Percentiles rank a stretch among this genome's conserved stretches.
Evolutionary conservation across 768 basidiomycete species (phyloP).

Genomic region (Amanita molliuscula): DNA sequence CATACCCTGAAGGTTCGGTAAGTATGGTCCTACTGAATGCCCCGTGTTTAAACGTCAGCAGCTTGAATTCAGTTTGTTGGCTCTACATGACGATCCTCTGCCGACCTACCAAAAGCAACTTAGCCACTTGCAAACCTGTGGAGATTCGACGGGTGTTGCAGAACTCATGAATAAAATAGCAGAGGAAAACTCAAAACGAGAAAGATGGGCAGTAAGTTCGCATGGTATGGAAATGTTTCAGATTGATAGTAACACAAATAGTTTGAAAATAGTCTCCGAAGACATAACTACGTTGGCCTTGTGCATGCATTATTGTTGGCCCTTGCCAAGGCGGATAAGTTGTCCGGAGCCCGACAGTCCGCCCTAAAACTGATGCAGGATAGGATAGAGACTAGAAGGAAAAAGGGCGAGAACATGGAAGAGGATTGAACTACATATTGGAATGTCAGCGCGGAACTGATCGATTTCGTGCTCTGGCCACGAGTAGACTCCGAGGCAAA

Average conservation of each 20-base stretch:
- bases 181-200: constrained; percentile 65
- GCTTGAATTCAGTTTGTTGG: constrained; percentile 91
- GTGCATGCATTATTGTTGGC: constrained; percentile 64
- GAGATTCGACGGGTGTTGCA: constrained; percentile 32
- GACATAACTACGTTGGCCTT: constrained; percentile 82
- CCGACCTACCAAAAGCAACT: constrained; percentile 56
- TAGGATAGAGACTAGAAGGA: constrained; percentile 32
- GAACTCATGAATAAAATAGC: constrained; percentile 47
- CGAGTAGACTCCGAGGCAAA: no score
- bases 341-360: constrained; percentile 39
- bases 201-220: constrained; percentile 69
- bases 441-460: background rate
- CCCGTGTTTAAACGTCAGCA: constrained; percentile 17
- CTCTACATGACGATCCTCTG: constrained; percentile 74
- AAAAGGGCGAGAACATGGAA: constrained; percentile 35
- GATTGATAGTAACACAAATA: constrained; percentile 18
- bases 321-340: constrained; percentile 59
- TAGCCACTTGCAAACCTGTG: constrained; percentile 31
- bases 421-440: constrained; percentile 25
- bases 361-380: constrained; percentile 37
- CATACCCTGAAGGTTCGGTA: constrained; percentile 85
- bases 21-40: constrained; percentile 17
- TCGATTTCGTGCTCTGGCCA: no score
- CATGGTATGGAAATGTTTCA: constrained; percentile 7
- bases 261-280: constrained; percentile 83